Conservation (phyloP, 2,329 filamentous ascomycete species). For the Alternaria angustiovoidea region DNA sequence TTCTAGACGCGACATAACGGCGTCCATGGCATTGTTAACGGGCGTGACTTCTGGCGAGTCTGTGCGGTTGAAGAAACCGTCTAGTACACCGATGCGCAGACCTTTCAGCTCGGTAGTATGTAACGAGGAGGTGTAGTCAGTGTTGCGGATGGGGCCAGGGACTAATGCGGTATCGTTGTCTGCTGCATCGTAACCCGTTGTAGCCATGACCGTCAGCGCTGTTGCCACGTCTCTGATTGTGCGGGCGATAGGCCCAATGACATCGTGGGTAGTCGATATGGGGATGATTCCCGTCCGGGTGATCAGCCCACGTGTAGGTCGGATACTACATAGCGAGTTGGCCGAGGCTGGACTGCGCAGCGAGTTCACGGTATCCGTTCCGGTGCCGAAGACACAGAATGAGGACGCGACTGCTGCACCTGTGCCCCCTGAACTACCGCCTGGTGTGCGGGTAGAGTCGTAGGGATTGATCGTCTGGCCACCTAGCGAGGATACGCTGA, state of each 20-base stretch:
- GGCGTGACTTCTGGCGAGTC: constrained; percentile 62
- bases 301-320: constrained; percentile 65
- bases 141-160: constrained; percentile 51
- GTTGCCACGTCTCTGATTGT: constrained; percentile 61
- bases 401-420: constrained; percentile 67
- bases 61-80: constrained; percentile 67
- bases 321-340: constrained; percentile 66
- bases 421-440: constrained; percentile 70
- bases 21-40: constrained; percentile 63
- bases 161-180: constrained; percentile 63
- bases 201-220: constrained; percentile 62
- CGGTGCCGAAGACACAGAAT: constrained; percentile 66
- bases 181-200: constrained; percentile 58
- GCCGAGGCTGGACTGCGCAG: constrained; percentile 67
- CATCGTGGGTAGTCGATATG: constrained; percentile 65
- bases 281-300: constrained; percentile 62
- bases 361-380: constrained; percentile 70
- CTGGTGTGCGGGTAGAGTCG: constrained; percentile 69
- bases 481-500: constrained; percentile 68
- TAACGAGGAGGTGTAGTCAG: constrained; percentile 59
- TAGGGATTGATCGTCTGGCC: constrained; percentile 74
- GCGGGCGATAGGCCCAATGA: constrained; percentile 63
- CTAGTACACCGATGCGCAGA: constrained; percentile 59
- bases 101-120: constrained; percentile 47
- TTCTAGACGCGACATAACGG: constrained; percentile 57